Percentiles rank a stretch among this genome's conserved stretches.
Evolutionary conservation across 352 stramenopile species (phyloP).

Genomic region (Phytophthora kernoviae): DNA sequence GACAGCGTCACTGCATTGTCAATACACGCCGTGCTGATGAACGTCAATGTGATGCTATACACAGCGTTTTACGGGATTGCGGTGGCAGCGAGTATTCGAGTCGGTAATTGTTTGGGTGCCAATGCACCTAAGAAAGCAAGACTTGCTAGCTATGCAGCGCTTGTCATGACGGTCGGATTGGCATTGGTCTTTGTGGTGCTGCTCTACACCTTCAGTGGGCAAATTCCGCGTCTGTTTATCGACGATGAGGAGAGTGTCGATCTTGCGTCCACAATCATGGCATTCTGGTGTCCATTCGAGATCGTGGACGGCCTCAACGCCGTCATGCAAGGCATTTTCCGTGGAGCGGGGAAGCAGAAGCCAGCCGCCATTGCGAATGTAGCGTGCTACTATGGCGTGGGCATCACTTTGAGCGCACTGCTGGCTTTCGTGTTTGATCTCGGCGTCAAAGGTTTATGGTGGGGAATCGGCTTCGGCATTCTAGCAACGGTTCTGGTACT

Average conservation of each 20-base stretch:
- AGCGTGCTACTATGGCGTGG: slow-evolving; percentile 69
- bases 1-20: slow-evolving; percentile 49
- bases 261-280: slow-evolving; percentile 43
- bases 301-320: slow-evolving; percentile 52
- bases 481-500: slow-evolving; percentile 22
- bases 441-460: slow-evolving; percentile 58
- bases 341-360: slow-evolving; percentile 56
- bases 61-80: slow-evolving; percentile 60
- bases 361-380: slow-evolving; percentile 55
- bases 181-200: slow-evolving; percentile 25
- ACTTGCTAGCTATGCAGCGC: slow-evolving; percentile 34
- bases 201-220: slow-evolving; percentile 24
- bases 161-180: slow-evolving; percentile 33
- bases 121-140: slow-evolving; percentile 40
- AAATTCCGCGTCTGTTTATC: slow-evolving; percentile 44
- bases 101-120: slow-evolving; percentile 56
- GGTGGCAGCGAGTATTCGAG: slow-evolving; percentile 57
- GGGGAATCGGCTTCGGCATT: slow-evolving; percentile 49
- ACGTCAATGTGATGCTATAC: slow-evolving; percentile 56
- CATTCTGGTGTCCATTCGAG: slow-evolving; percentile 42
- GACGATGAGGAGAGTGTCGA: slow-evolving; percentile 34
- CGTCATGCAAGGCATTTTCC: slow-evolving; percentile 66
- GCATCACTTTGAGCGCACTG: slow-evolving; percentile 61
- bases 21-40: slow-evolving; percentile 59
- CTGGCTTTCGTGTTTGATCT: slow-evolving; percentile 49